phyloP scores from a whole-genome alignment of 2,329 filamentous ascomycete species.

The Curvularia sp. region DNA sequence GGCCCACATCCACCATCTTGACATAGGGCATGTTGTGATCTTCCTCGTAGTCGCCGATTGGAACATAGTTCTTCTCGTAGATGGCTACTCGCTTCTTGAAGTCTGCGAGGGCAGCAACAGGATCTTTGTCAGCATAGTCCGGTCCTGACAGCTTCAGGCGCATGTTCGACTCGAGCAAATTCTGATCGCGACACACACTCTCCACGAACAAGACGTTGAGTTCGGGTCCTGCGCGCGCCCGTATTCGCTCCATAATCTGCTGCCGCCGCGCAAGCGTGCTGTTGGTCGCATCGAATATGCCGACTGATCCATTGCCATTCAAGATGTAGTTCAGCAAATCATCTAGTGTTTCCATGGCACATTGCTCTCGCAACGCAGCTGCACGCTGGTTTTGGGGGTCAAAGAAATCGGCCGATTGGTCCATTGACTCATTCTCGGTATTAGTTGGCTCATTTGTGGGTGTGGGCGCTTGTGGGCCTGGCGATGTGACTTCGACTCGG shows the following conservation, averaged over 20 bases:
- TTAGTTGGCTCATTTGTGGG: constrained; percentile 28
- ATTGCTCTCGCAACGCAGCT: constrained; percentile 83
- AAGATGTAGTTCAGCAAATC: constrained; percentile 91
- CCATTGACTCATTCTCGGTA: constrained; percentile 64
- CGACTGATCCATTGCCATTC: constrained; percentile 81
- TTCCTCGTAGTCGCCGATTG: constrained; percentile 90
- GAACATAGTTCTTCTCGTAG: constrained; percentile 93
- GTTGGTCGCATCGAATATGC: constrained; percentile 96
- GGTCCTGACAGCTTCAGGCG: constrained; percentile 93
- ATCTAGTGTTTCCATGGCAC: constrained; percentile 89
- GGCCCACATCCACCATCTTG: constrained; percentile 95
- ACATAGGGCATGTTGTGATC: constrained; percentile 91
- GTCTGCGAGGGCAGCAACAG: constrained; percentile 80
- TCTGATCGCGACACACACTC: constrained; percentile 86
- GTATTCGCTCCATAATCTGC: constrained; percentile 82
- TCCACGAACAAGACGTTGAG: constrained; percentile 95
- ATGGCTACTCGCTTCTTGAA: constrained; percentile 92
- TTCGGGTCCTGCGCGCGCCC: constrained; percentile 78
- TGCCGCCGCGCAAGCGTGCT: constrained; percentile 88
- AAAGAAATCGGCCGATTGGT: constrained; percentile 93
- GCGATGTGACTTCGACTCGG: constrained; percentile 46
- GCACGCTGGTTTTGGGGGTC: constrained; percentile 87
- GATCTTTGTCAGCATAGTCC: constrained; percentile 95
- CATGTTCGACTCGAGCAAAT: constrained; percentile 93
- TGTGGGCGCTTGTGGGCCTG: constrained; percentile 35